Evolutionary conservation across 192 early-diverging fungal genomes (phyloP).

Genomic region (Nowakowskiella sp.): DNA sequence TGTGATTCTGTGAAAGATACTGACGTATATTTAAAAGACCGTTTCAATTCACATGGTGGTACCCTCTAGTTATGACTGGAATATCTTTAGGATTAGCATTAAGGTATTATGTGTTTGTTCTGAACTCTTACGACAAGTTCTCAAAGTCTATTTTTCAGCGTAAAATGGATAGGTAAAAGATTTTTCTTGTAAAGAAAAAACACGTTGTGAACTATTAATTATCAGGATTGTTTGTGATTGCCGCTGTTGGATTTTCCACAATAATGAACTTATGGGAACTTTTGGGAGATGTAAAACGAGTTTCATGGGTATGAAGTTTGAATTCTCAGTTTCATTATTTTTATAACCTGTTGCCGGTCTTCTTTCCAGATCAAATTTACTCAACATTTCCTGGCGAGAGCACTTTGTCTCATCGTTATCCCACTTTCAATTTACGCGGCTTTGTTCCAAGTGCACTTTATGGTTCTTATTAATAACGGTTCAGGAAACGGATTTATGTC

Average conservation of each 20-base stretch:
- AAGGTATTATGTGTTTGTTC: conserved; percentile 18
- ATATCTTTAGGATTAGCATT: conserved; percentile 35
- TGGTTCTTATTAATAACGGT: conserved; percentile 29
- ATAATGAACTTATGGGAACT: conserved; percentile 40
- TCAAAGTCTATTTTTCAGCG: conserved; percentile 13
- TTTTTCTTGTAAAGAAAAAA: neutral
- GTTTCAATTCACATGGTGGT: conserved; percentile 43
- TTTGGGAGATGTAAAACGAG: conserved; percentile 25
- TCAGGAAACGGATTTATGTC: conserved; percentile 39
- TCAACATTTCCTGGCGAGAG: conserved; percentile 40
- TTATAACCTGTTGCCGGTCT: too few species aligned
- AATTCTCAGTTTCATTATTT: neutral
- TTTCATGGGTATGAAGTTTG: conserved; percentile 16
- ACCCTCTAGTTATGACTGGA: conserved; percentile 31
- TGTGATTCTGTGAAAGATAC: neutral
- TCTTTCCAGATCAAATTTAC: conserved; percentile 13
- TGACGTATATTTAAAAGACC: conserved; percentile 17
- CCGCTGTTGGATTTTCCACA: conserved; percentile 39
- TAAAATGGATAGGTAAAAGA: conserved; percentile 45
- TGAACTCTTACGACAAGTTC: neutral
- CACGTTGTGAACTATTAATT: too few species aligned
- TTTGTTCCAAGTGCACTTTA: conserved; percentile 41
- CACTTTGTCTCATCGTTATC: conserved; percentile 36
- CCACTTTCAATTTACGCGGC: conserved; percentile 38
- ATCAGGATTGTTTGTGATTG: conserved; percentile 42